Evolutionary conservation across 2,329 filamentous ascomycete genomes (phyloP).

Genomic region (Alternaria ventricosa): DNA sequence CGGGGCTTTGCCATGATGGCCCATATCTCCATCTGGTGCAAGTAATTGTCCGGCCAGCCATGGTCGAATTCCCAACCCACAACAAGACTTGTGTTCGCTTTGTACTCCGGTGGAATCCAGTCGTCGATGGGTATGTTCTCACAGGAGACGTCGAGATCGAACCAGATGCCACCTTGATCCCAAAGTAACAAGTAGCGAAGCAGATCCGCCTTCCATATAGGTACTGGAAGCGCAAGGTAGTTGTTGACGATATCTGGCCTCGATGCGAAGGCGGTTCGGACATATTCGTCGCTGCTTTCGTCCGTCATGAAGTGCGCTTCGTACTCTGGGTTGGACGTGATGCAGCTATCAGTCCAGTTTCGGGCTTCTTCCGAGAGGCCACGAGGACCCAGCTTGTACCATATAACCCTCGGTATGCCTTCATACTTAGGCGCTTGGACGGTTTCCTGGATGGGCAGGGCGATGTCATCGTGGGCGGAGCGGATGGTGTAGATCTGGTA

Average conservation of each 20-base stretch:
- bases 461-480: neutral
- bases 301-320: slow-evolving; percentile 43
- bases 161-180: slow-evolving; percentile 52
- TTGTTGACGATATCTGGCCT: slow-evolving; percentile 49
- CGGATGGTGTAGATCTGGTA: slow-evolving; percentile 1
- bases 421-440: neutral
- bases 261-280: slow-evolving; percentile 38
- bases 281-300: slow-evolving; percentile 35
- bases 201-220: slow-evolving; percentile 52
- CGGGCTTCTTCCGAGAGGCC: slow-evolving; percentile 40
- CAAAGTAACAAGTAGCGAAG: slow-evolving; percentile 52
- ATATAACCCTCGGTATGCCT: slow-evolving; percentile 44
- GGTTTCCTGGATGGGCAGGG: neutral
- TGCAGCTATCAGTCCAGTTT: slow-evolving; percentile 42
- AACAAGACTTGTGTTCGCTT: slow-evolving; percentile 38
- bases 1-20: slow-evolving; percentile 38
- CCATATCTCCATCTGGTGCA: slow-evolving; percentile 39
- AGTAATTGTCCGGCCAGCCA: slow-evolving; percentile 24
- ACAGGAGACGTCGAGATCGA: slow-evolving; percentile 50
- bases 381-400: slow-evolving; percentile 50
- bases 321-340: slow-evolving; percentile 35
- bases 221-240: slow-evolving; percentile 42
- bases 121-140: slow-evolving; percentile 38
- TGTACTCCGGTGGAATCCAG: slow-evolving; percentile 48
- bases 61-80: slow-evolving; percentile 51